Evolutionary conservation across 2,329 filamentous ascomycete genomes (phyloP), one percentile per base, ranked within the genome.

Genomic region (Penicillium sp.): DNA sequence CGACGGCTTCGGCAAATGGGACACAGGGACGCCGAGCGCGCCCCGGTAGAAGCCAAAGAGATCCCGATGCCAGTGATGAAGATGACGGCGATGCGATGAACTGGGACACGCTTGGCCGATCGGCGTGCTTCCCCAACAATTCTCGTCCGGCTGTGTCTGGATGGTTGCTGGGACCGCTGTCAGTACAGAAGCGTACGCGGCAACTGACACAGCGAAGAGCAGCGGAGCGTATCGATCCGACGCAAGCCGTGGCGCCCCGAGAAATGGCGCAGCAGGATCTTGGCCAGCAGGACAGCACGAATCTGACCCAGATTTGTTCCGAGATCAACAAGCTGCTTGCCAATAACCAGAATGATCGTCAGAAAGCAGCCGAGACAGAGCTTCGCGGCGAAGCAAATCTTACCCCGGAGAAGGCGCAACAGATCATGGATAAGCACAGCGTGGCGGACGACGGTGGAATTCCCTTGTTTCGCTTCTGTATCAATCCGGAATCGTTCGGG

Each of bases 401-500:
- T 12, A 63, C 71, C 3, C 64, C 76, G 4, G 76, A 80, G 27
- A 69, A 78, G 51, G 64, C 76, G 3, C 67, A 72, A 8, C 78
- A 73, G 10, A 77, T 90, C 8, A 87, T 92, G 81, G 82, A 85
- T 38, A 80, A 84, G 54, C 77, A 89, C 67, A 84, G 87, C 2
- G 78, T 96, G 15, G 83, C 86, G 13, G 80, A 82, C 19, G 86
- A 86, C 2, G 87, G 87, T 1, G 90, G 90, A 17, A 84, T 96
- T 4, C 86, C 90, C 50, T 77, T 97, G 13, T 89, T 97, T 73
- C 86, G 89, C 52, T 97, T 97, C 66, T 90, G 92, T 41, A 84
- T 97, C 62, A 96, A 99, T 67, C 94, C 94, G 0, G 80, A 80
- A 40, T 96, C 91, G 0, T 99, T 97, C 68, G 91, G 91, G 0